Evolutionary conservation across 371 early-diverging fungal genomes (phyloP).

Genomic region (Apophysomyces sp.): DNA sequence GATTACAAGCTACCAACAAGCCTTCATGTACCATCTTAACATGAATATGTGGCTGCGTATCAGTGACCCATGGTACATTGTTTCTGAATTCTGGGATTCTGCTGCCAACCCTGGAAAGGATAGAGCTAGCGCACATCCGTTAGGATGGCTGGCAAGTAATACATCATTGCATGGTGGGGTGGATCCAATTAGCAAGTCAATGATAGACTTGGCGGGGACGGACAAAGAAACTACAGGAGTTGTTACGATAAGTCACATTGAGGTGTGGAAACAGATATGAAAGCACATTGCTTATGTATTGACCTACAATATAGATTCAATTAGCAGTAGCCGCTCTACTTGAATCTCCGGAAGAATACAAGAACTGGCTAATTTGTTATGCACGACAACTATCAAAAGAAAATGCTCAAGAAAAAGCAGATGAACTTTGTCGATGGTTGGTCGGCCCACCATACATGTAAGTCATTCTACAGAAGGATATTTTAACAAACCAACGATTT

Average conservation of each 20-base stretch:
- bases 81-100: conserved; percentile 58
- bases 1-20: conserved; percentile 68
- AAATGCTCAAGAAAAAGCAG: conserved; percentile 56
- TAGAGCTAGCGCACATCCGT: conserved; percentile 19
- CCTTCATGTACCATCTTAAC: conserved; percentile 67
- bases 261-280: conserved; percentile 7
- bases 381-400: conserved; percentile 70
- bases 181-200: conserved; percentile 27
- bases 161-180: conserved; percentile 9
- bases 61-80: conserved; percentile 60
- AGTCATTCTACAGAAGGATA: not conserved
- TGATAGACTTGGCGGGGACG: conserved; percentile 19
- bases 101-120: conserved; percentile 5
- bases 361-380: conserved; percentile 66
- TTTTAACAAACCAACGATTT: not conserved
- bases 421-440: conserved; percentile 74
- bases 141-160: conserved; percentile 35
- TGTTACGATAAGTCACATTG: conserved; percentile 37
- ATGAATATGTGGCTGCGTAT: conserved; percentile 79
- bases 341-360: conserved; percentile 63
- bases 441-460: conserved; percentile 61
- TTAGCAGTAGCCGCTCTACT: conserved; percentile 60
- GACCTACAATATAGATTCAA: conserved; percentile 45
- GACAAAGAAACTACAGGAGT: conserved; percentile 18
- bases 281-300: not conserved